Evolutionary conservation across 768 basidiomycete species (phyloP), one percentile per base, ranked within the genome.

Genomic region (Pleurotus djamor): DNA sequence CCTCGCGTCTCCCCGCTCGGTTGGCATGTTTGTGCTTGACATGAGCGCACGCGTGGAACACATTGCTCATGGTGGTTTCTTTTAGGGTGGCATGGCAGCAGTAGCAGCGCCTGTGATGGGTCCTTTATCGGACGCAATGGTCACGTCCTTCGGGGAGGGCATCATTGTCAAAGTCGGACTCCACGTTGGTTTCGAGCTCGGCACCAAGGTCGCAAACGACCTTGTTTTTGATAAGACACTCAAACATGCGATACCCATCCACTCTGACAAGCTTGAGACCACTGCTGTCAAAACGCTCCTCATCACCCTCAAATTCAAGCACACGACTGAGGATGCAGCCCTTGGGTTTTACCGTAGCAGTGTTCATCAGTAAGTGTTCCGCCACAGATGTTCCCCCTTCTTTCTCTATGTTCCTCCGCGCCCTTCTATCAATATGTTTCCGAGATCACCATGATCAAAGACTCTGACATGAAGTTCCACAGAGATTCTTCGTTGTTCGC

Each of bases 301-400:
- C 9, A 86, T 88, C 58, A 88, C 85, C 2, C 75, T 88, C 43
- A 83, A 78, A 67, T 84, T 81, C 70, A 83, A 83, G 65, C 81
- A 83, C 59, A 81, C 80, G 4, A 72, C 80, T 65, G 75, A 80
- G 54, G 86, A 87, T 68, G 86, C 85, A 2, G 76, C 80, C 6
- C 69, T 87, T 6, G 84, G 83, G 0, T 87, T 85, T 69, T 87
- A 81, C 65, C 76, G 87, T 36, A 82, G 84, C 60, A 84, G 86
- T 28, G 60, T 83, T 33, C 84, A 87, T 67, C 71, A 72, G 83
- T 84, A 61, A 64, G 80, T 72, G 16, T 6, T 35, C 14, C n/a
- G 13, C 16, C 45, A 43, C 28, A 10, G 17, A 60, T 54, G 45
- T 17, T 47, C 45, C 21, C 21, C 21, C 21, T 28, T 28, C 21